Evolutionary conservation across 352 stramenopile genomes (phyloP), one percentile per base, ranked within the genome.

Genomic region (Aphanomyces cochlioides): DNA sequence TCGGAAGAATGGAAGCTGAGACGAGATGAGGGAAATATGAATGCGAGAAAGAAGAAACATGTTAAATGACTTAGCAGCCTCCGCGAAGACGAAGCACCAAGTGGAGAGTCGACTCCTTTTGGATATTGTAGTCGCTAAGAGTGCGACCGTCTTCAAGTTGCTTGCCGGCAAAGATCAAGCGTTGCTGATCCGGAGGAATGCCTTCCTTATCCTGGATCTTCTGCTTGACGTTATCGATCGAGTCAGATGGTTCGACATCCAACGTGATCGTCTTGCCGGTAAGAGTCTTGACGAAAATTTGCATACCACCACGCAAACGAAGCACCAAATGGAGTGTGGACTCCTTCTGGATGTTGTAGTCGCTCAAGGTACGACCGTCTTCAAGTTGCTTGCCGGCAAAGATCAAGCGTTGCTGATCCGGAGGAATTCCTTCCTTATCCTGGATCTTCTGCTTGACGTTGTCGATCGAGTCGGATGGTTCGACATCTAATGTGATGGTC

Each of bases 211-310:
- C 89, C 67, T 95, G 78, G 80, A 98, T 98, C 76, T 97, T 98
- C 17, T 86, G 84, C 89, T 99, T 99, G 72, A 99, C 97, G 84
- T 99, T 98, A 84, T 98, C 96, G 83, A 99, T 98, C 70, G 89
- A 97, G 90, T 99, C 95, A 61, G 91, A 96, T 68, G 96, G 92
- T 82, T 98, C 96, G 54, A 98, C 92, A 82, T 99, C 95, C 67
- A 98, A 89, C 69, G 90, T 98, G 75, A 99, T 97, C 60, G 95
- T 98, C 84, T 98, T 99, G 70, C 93, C 96, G 41, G 92, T 98
- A 59, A 99, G 82, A 69, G 96, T 99, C 85, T 98, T 99, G 57
- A 99, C 96, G 81, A 98, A 98, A 73, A 99, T 95, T 87, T 97
- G 90, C 90, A 98, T 98, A 61, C 19, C 13, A n/a, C 36, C 34